These are phyloP conservation scores for Peterozyma toletana DNA, from an alignment of 805 yeast genomes.

Conservation along the genomic window DNA sequence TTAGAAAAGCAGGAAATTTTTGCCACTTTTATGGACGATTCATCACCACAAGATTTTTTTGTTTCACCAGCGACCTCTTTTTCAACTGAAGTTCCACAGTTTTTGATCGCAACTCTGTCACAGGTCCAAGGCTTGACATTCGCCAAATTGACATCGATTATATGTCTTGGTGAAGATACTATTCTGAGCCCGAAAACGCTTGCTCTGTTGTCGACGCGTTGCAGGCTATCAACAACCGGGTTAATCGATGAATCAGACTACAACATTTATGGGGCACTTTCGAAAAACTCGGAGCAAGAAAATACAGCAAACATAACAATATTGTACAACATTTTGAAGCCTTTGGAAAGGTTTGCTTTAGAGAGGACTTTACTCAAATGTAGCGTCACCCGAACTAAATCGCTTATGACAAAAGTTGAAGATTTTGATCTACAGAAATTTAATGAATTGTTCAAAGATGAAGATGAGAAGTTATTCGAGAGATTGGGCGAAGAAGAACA, in stretches of 20 bases:
- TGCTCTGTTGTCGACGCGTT: constrained; percentile 18
- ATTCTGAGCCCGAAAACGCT: constrained; percentile 16
- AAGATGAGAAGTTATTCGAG: constrained; percentile 3
- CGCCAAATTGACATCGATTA: constrained; percentile 16
- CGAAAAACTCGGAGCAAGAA: not conserved
- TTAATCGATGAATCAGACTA: constrained; percentile 1
- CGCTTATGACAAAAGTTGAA: constrained; percentile 4
- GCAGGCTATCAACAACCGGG: constrained; percentile 11
- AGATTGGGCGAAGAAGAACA: not conserved
- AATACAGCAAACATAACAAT: not conserved
- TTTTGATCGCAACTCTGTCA: constrained; percentile 17
- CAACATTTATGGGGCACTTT: not conserved
- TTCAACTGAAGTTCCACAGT: constrained; percentile 11
- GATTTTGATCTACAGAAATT: not conserved
- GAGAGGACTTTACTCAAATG: constrained; percentile 18
- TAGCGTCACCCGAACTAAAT: constrained; percentile 2
- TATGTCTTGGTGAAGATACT: constrained; percentile 24
- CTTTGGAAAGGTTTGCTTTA: constrained; percentile 22
- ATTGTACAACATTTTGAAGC: not conserved
- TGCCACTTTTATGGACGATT: not conserved
- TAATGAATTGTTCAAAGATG: constrained; percentile 2
- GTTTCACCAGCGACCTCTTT: constrained; percentile 9
- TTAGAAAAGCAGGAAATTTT: not conserved
- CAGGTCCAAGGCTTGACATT: constrained; percentile 19
- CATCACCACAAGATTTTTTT: constrained; percentile 1